Conservation (phyloP, 1,284 basidiomycete genomes). For the Moesziomyces antarcticus region DNA sequence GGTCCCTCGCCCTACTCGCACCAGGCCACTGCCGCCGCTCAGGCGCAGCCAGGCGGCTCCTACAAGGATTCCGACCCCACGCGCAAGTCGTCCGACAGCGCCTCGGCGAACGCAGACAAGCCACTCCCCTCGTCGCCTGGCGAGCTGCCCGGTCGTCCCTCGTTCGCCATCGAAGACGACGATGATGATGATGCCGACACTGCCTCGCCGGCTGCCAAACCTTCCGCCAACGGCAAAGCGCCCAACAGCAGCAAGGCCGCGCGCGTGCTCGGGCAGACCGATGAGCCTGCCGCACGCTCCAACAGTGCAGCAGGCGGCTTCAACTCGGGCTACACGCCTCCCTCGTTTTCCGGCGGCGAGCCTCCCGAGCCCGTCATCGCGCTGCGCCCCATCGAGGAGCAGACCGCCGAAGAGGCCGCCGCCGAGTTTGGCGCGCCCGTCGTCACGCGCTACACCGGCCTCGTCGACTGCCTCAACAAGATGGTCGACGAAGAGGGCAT, state of each 20-base stretch:
- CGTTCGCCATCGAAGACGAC: conserved; percentile 61
- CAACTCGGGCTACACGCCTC: conserved; percentile 15
- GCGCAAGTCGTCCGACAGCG: conserved; percentile 31
- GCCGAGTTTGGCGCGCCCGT: conserved; percentile 62
- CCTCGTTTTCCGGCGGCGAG: conserved; percentile 39
- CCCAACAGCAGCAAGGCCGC: conserved; percentile 13
- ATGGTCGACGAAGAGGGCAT: conserved; percentile 65
- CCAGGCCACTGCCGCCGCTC: conserved; percentile 51
- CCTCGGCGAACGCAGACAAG: conserved; percentile 24
- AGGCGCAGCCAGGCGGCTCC: conserved; percentile 37
- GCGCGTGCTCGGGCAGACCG: conserved; percentile 18
- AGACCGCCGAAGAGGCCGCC: conserved; percentile 49
- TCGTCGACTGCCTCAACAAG: conserved; percentile 64
- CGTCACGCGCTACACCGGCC: conserved; percentile 58
- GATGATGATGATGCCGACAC: conserved; percentile 50
- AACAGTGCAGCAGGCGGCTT: neutral
- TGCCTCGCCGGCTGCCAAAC: conserved; percentile 7
- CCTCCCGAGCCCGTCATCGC: conserved; percentile 66
- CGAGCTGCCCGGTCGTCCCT: conserved; percentile 40
- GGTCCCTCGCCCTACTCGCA: conserved; percentile 54
- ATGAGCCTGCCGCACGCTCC: neutral
- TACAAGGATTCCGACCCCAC: conserved; percentile 25
- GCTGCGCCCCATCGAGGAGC: conserved; percentile 62
- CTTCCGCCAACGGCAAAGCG: conserved; percentile 1
- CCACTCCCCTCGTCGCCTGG: conserved; percentile 40